phyloP scores from a whole-genome alignment of 2,329 filamentous ascomycete genomes.

The Lecanicillium sp. region DNA sequence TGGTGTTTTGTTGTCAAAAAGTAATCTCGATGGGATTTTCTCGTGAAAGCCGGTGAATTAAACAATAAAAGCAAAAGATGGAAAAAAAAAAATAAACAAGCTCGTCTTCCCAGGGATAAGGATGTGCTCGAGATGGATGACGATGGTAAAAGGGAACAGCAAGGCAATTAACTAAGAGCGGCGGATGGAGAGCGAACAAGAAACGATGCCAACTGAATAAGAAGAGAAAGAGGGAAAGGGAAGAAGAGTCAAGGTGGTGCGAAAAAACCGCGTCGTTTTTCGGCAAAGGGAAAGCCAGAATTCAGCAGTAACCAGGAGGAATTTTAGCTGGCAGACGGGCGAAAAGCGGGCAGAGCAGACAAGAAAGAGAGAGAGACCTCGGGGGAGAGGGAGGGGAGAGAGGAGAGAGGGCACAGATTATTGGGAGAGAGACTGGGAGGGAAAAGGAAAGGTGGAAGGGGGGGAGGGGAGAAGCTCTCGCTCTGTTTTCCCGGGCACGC shows the following conservation, averaged over 20 bases:
- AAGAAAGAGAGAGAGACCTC: background rate
- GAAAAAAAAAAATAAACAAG: constrained; percentile 4
- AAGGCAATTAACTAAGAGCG: constrained; percentile 3
- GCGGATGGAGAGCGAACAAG: constrained; percentile 4
- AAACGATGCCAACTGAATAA: background rate
- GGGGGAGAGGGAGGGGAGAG: background rate
- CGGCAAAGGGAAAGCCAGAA: constrained; percentile 7
- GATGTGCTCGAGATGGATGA: background rate
- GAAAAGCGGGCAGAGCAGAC: background rate
- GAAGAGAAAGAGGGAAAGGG: background rate
- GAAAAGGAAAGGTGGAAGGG: background rate
- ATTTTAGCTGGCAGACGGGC: background rate
- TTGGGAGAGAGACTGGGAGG: background rate
- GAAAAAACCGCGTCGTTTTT: too few relatives aligned
- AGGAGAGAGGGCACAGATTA: background rate
- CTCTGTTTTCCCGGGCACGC: too few relatives aligned
- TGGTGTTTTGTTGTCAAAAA: too few relatives aligned
- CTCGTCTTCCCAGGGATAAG: background rate
- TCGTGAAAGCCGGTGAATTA: too few relatives aligned
- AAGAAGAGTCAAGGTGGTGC: background rate
- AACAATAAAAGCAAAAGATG: constrained; percentile 4
- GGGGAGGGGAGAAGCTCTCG: background rate
- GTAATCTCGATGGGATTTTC: too few relatives aligned
- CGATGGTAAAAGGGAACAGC: constrained; percentile 3
- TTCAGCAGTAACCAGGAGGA: background rate